Conservation (phyloP, 2,329 filamentous ascomycete genomes). For the Ophiostoma quercus region DNA sequence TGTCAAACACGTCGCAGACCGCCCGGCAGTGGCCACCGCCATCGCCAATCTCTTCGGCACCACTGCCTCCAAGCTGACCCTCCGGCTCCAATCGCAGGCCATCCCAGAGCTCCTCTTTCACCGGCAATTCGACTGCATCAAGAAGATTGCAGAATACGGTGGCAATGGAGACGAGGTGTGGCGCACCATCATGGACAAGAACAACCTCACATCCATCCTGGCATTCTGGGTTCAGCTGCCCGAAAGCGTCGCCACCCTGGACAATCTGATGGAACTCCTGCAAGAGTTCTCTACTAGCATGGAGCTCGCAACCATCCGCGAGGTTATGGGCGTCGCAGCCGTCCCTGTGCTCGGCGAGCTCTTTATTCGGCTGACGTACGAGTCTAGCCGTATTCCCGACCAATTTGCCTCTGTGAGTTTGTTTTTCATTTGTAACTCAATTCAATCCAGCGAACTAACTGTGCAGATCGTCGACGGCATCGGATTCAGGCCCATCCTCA, state of each 20-base stretch:
- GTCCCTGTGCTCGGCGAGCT: conserved; percentile 27
- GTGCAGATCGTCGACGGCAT: conserved; percentile 20
- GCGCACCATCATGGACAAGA: conserved; percentile 49
- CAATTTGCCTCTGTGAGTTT: conserved; percentile 21
- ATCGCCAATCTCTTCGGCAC: conserved; percentile 77
- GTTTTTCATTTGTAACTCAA: neutral
- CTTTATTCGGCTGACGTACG: conserved; percentile 24
- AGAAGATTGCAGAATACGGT: conserved; percentile 72
- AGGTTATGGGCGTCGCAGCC: conserved; percentile 25
- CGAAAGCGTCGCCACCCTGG: conserved; percentile 20
- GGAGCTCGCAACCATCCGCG: conserved; percentile 24
- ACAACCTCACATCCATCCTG: conserved; percentile 54
- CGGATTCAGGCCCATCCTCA: conserved; percentile 25
- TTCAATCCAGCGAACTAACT: neutral
- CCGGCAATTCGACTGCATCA: conserved; percentile 60
- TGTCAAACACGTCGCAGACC: conserved; percentile 71
- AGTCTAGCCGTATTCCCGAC: conserved; percentile 18
- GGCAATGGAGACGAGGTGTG: conserved; percentile 58
- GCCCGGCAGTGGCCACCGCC: conserved; percentile 75
- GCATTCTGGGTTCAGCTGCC: conserved; percentile 35
- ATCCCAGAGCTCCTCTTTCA: conserved; percentile 79
- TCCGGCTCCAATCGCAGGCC: conserved; percentile 72
- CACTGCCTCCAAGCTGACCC: conserved; percentile 66
- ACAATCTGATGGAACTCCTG: conserved; percentile 25
- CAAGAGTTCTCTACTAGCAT: conserved; percentile 23